Base-by-base conservation (phyloP, 2,329 filamentous ascomycete genomes). In the Pseudonectria buxi region DNA sequence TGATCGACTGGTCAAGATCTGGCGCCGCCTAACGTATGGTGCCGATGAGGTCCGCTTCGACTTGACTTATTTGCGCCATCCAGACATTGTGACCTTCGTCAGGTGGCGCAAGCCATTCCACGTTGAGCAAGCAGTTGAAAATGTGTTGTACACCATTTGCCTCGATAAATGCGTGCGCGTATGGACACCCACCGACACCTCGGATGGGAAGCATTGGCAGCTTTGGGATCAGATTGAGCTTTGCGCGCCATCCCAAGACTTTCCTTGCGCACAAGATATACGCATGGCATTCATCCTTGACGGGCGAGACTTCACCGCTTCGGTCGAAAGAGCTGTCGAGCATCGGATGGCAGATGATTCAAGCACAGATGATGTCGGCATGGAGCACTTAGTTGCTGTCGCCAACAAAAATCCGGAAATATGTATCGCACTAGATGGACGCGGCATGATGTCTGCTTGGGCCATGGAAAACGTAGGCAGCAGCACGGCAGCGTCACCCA, bases 61-160 rank as follows among this genome's bases (percentile, higher is more conserved):
- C 51, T 81, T 94, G 51, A 81, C 81, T 18, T 96, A 96, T 60
- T 76, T 98, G 2, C 71, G 80, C n/a, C 92, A 98, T 57, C 86
- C 87, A 1, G 71, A 76, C 16, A 64, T 81, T 1, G 79, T 98
- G n/a, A 90, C 86, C 3, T 79, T 77, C 40, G 64, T 95, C 40
- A 81, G 90, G 56, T 98, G 94, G 94, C 81, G 86, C 30, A 77
- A 78, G 43, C 86, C 86, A 6, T 76, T 78, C 43, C 78, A 92
- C 53, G 65, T 78, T 11, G 86, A 90, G 25, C 85, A 94, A 55
- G 79, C 78, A 6, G 75, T 83, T 36, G 84, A 92, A 26, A 92
- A 95, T 59, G 82, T 94, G 1, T 71, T 98, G 2, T 96, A 95
- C 55, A 95, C 92, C 0, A 78, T 89, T 45, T 94, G 87, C 49